Percentiles rank a stretch among this genome's conserved stretches.
Evolutionary conservation across 1,139 yeast genomes (phyloP).

Genomic region (Hansenula anomala): DNA sequence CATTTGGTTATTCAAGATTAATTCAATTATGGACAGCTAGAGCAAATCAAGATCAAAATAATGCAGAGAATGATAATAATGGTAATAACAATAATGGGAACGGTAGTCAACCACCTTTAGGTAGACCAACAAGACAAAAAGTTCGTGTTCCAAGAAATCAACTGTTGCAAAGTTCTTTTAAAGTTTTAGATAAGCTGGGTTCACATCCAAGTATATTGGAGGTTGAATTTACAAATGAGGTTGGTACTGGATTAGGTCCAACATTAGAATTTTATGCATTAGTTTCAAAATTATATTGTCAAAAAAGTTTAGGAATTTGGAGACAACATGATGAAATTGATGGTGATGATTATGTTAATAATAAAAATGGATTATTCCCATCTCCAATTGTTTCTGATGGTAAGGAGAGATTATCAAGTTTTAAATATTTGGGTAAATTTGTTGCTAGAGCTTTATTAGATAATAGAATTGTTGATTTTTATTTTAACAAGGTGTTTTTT

Average conservation of each 20-base stretch:
- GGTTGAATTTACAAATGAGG: slow-evolving; percentile 86
- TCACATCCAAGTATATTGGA: slow-evolving; percentile 78
- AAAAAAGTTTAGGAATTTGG: slow-evolving; percentile 63
- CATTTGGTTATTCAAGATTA: slow-evolving; percentile 86
- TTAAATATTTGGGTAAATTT: slow-evolving; percentile 72
- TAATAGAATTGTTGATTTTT: slow-evolving; percentile 79
- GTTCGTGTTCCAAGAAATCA: slow-evolving; percentile 70
- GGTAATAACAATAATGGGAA: slow-evolving; percentile 19
- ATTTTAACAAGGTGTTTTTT: slow-evolving; percentile 71
- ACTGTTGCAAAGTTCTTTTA: slow-evolving; percentile 73
- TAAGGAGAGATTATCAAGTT: slow-evolving; percentile 41
- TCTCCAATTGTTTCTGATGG: slow-evolving; percentile 27
- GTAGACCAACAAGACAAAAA: slow-evolving; percentile 78
- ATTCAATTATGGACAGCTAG: slow-evolving; percentile 73
- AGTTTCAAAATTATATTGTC: slow-evolving; percentile 72
- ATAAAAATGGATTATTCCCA: slow-evolving; percentile 66
- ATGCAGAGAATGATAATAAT: slow-evolving; percentile 11
- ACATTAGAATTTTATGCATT: slow-evolving; percentile 87
- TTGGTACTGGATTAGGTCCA: slow-evolving; percentile 96
- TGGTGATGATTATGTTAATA: slow-evolving; percentile 39
- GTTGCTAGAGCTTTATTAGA: slow-evolving; percentile 85
- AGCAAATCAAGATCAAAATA: slow-evolving; percentile 37
- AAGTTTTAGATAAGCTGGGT: slow-evolving; percentile 74
- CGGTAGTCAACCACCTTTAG: slow-evolving; percentile 40
- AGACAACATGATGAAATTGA: slow-evolving; percentile 38